These are phyloP conservation scores for Gossypium trilobum DNA, from an alignment of 441 rosid species.

Conservation along the genomic window DNA sequence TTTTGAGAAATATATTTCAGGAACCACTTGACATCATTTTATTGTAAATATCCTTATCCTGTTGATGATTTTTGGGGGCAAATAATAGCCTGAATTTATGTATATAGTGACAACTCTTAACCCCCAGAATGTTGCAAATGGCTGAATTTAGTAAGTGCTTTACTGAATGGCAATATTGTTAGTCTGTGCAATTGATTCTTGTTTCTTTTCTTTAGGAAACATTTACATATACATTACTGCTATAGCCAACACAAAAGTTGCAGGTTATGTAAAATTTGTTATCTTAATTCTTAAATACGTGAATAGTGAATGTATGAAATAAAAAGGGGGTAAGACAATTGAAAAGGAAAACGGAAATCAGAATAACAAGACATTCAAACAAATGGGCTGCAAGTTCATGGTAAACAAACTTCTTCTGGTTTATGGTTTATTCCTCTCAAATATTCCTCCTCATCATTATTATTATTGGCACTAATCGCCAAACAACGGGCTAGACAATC, in stretches of 20 bases:
- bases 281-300: not conserved
- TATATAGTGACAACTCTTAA: not conserved
- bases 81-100: not conserved
- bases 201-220: not conserved
- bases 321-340: not conserved
- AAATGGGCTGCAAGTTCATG: not conserved
- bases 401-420: not conserved
- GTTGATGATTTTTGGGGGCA: not conserved
- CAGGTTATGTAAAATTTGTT: not conserved
- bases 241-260: not conserved
- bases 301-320: not conserved
- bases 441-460: not conserved
- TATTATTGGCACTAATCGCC: not conserved
- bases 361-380: not conserved
- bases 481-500: not conserved
- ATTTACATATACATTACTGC: not conserved
- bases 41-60: not conserved
- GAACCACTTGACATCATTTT: not conserved
- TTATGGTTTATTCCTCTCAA: not conserved
- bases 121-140: not conserved
- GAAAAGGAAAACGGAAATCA: not conserved
- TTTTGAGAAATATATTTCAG: not conserved
- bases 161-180: not conserved
- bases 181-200: not conserved
- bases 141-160: not conserved